These are phyloP conservation scores for Luvunga scandens DNA, from an alignment of 345 rosid species.

Conservation along the genomic window DNA sequence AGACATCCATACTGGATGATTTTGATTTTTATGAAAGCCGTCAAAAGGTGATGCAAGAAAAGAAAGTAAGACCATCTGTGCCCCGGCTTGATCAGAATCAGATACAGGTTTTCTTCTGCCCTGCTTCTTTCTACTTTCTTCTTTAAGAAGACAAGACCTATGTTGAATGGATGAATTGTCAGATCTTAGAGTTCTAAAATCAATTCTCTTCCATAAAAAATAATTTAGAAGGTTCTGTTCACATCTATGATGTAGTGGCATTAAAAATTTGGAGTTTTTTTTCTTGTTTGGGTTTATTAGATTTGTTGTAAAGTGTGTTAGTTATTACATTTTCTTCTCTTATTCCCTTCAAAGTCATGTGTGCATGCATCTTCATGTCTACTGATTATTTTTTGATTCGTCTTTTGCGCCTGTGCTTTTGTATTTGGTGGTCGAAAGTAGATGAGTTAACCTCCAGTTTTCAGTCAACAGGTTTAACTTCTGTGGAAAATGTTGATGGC, in stretches of 20 bases:
- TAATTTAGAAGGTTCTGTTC: constrained; percentile 2
- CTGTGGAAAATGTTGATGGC: background rate
- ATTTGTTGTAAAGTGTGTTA: background rate
- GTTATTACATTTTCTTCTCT: background rate
- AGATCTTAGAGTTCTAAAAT: constrained; percentile 6
- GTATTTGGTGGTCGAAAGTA: constrained; percentile 10
- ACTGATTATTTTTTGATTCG: background rate
- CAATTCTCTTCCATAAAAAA: background rate
- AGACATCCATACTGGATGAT: constrained; percentile 66
- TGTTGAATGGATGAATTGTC: background rate
- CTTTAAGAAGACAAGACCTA: too few species aligned
- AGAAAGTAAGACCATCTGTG: constrained; percentile 39
- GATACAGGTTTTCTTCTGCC: constrained; percentile 16
- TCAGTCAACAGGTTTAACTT: constrained; percentile 9
- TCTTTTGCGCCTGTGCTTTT: background rate
- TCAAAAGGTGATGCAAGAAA: constrained; percentile 60
- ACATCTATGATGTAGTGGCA: background rate
- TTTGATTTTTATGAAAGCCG: constrained; percentile 65
- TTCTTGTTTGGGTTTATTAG: background rate
- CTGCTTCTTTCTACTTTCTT: background rate
- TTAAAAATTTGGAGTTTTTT: background rate
- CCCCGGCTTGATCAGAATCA: constrained; percentile 9
- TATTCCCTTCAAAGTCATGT: background rate
- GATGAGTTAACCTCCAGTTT: constrained; percentile 15
- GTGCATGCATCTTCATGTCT: background rate